Evolutionary conservation across 2,329 filamentous ascomycete genomes (phyloP), one percentile per base, ranked within the genome.

Genomic region (Ambrosiella cleistominuta): DNA sequence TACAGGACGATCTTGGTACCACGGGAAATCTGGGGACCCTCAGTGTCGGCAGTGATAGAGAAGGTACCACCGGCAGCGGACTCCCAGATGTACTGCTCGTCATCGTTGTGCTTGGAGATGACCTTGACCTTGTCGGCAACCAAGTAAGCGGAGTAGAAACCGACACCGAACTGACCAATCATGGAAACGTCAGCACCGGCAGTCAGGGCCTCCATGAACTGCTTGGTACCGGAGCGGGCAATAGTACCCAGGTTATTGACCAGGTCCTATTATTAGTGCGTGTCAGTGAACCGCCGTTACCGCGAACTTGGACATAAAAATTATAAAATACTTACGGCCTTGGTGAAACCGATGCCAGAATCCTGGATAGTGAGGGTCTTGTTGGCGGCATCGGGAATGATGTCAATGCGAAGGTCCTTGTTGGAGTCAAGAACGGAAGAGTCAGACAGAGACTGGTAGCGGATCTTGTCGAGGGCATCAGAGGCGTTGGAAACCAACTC

Each of bases 241-340:
- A 98, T 98, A 67, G 93, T 98, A 80, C 93, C 93, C 65, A 98
- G 83, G 82, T 98, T 98, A 86, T 98, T 98, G 80, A 98, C 91
- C 63, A 98, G 83, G 73, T 98, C 93, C 85, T 89, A 36, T 19
- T 19, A 19, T 19, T 19, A 19, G 62, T 12, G 12, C 7, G 11
- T 13, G 17, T 45, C 2, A n/a, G 67, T 78, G 65, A 79, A 73
- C 60, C 60, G 55, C 39, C 56, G 55, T 45, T 62, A 47, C 61
- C 13, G 2, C 12, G 44, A 27, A 19, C 47, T 55, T 61, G 62
- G 49, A 37, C 40, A 39, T 7, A 36, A 6, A 17, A 7, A 1
- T 1, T 37, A 1, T 9, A 42, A 36, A 17, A n/a, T 35, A 86
- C 85, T 81, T 85, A 89, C 86, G 80, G 93, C 90, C 82, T 98